Evolutionary conservation across 257 asterid species (phyloP).

Genomic region (Solanum dulcamara): DNA sequence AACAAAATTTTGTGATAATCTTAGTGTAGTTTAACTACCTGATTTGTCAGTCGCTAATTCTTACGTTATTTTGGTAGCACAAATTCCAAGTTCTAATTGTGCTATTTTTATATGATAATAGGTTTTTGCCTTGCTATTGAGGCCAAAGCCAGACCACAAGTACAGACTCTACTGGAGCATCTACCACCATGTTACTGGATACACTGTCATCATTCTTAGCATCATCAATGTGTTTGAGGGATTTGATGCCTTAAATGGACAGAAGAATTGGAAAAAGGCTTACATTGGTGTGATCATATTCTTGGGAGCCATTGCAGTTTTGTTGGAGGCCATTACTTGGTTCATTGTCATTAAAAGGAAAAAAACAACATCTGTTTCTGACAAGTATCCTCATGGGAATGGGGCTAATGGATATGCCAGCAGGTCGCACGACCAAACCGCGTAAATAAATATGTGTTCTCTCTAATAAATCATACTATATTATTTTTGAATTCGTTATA

Average conservation of each 20-base stretch:
- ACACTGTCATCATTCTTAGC: slow-evolving; percentile 8
- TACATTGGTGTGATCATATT: slow-evolving; percentile 5
- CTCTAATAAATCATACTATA: neutral
- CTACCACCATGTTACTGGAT: slow-evolving; percentile 10
- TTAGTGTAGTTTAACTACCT: neutral
- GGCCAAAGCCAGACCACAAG: slow-evolving; percentile 17
- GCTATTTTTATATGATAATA: neutral
- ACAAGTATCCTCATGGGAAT: neutral
- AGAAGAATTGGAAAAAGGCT: slow-evolving; percentile 6
- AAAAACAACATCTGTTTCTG: neutral
- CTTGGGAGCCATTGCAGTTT: neutral
- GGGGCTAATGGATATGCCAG: neutral
- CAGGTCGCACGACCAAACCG: neutral
- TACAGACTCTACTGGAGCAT: slow-evolving; percentile 14
- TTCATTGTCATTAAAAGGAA: neutral
- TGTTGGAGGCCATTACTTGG: slow-evolving; percentile 8
- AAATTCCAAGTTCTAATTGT: neutral
- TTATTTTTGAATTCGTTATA: neutral
- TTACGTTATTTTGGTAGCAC: neutral
- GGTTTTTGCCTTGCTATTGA: slow-evolving; percentile 11
- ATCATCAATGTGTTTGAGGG: slow-evolving; percentile 18
- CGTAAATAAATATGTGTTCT: neutral
- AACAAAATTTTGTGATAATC: neutral
- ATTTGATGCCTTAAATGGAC: slow-evolving; percentile 1
- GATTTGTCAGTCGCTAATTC: neutral